A percentile compares a stretch with the other conserved stretches of the same genome.
These are phyloP conservation scores for Narthecium ossifragum DNA, from an alignment of 106 monocot genomes.

Conservation along the genomic window DNA sequence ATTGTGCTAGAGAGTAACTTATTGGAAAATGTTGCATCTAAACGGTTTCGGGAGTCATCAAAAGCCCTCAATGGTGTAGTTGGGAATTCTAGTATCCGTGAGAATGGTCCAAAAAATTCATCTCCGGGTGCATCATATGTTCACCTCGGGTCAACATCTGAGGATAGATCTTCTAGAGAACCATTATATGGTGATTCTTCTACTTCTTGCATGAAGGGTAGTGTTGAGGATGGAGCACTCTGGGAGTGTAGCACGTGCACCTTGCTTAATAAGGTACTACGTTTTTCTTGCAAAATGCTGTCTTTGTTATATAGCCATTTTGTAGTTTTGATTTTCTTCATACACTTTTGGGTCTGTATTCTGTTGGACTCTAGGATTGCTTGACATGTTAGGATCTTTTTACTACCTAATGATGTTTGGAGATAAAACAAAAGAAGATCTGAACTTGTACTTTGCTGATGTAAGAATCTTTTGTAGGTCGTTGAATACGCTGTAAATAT, in stretches of 20 bases:
- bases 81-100: not conserved
- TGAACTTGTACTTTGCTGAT: too few species aligned
- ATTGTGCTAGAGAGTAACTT: conserved; percentile 12
- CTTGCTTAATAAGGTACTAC: conserved; percentile 77
- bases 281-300: too few species aligned
- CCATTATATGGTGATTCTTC: conserved; percentile 11
- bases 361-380: too few species aligned
- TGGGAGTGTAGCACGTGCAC: conserved; percentile 85
- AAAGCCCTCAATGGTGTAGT: not conserved
- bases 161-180: not conserved
- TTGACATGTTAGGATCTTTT: too few species aligned
- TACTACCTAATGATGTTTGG: too few species aligned
- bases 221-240: conserved; percentile 18
- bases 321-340: too few species aligned
- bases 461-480: too few species aligned
- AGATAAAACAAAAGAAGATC: too few species aligned
- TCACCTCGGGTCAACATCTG: conserved; percentile 1
- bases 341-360: too few species aligned
- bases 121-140: not conserved
- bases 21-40: conserved; percentile 6
- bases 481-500: too few species aligned
- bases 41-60: conserved; percentile 16
- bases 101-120: not conserved
- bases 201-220: conserved; percentile 6
- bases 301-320: too few species aligned